phyloP scores from a whole-genome alignment of 306 rosid genomes.

The Prunus mongolica region DNA sequence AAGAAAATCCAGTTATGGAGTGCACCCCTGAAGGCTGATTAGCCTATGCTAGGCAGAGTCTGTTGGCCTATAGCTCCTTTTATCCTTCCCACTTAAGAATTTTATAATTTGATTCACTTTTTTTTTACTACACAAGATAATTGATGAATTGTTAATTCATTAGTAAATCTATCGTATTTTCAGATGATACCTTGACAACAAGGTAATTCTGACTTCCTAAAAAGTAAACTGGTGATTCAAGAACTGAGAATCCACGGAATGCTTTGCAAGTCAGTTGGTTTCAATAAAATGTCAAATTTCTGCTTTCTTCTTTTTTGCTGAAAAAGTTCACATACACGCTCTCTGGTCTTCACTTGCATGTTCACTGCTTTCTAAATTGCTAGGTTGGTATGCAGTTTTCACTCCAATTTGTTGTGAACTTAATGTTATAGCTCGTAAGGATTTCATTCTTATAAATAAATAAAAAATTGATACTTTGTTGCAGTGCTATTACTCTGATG shows the following conservation, averaged over 20 bases:
- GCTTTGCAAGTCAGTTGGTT: background rate
- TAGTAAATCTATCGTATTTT: background rate
- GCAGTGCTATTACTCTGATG: conserved; percentile 93
- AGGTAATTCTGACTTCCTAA: background rate
- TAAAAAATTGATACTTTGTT: conserved; percentile 11
- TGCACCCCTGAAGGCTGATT: background rate
- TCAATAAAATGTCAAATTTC: background rate
- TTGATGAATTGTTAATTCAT: background rate
- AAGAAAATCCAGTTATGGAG: background rate
- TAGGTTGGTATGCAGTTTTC: background rate
- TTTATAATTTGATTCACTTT: background rate
- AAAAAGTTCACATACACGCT: background rate
- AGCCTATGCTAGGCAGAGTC: background rate
- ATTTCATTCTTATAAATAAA: background rate
- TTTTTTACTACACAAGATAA: background rate
- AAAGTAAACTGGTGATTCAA: background rate
- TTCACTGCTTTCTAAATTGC: background rate
- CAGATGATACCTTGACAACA: background rate
- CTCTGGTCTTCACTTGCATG: background rate
- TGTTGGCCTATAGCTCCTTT: background rate
- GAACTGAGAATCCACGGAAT: background rate
- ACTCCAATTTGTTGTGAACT: background rate
- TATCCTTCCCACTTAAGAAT: background rate
- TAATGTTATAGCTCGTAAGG: background rate
- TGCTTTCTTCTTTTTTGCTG: background rate